Base-by-base conservation (phyloP, 768 basidiomycete genomes). In the Pleurotus tuber-regium region DNA sequence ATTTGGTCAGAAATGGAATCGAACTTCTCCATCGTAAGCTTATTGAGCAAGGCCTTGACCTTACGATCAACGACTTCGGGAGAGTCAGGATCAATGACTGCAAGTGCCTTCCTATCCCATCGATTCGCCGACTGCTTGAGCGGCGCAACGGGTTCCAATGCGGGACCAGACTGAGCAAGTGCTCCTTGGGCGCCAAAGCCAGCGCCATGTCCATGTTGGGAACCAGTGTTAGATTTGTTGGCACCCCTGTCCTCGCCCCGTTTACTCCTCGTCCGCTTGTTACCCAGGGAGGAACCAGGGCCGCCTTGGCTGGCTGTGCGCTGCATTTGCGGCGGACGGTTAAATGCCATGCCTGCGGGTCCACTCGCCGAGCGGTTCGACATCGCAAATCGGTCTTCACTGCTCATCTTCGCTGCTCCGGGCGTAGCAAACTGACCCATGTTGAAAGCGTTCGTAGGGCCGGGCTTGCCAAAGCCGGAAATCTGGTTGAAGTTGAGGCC, bases 21-120 rank as follows among this genome's bases (percentile, higher is more conserved):
- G 77, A 98, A 98, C 59, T 89, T 89, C 75, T 98, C 93, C 84
- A 94, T 89, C 11, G 95, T 95, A 29, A 98, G 81, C 73, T 93
- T 97, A 80, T 98, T 96, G 61, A 98, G 85, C 52, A 97, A 72
- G 46, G 75, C 74, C 69, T 89, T 93, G 73, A 97, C 94, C 71
- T 95, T 96, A 47, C 92, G 88, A 59, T 97, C 92, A 23, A 98
- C 91, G 55, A 88, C 70, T 60, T 92, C 92, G 8, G 91, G 87
- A 1, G 89, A 84, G 39, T 91, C 87, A 10, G 72, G 67, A 40
- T 89, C 85, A n/a, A n/a, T n/a, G 9, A 70, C 67, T 4, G 55
- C 56, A 28, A 75, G 60, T 4, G 74, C 63, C 61, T 83, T 84
- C 61, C 79, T 66, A 36, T 83, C 79, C 96, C 94, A 98, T 40